phyloP scores from a whole-genome alignment of 768 basidiomycete species.

The Phaeolepiota aurea region DNA sequence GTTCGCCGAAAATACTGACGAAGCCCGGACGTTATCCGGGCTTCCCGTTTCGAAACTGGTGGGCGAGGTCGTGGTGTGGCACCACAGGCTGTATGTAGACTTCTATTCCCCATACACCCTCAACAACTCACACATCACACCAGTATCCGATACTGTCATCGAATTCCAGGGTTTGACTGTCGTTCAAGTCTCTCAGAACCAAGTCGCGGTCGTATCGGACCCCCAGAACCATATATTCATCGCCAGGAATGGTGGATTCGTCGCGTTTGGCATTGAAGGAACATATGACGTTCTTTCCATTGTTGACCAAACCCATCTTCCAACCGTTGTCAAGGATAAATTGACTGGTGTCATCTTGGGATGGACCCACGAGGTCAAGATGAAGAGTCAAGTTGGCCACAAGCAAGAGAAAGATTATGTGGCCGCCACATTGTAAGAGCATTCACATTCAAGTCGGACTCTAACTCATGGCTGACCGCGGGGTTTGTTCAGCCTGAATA shows the following conservation, averaged over 20 bases:
- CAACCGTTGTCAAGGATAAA: conserved; percentile 47
- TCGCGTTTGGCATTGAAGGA: conserved; percentile 69
- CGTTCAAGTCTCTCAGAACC: conserved; percentile 84
- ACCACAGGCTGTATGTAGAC: conserved; percentile 51
- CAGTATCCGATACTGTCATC: conserved; percentile 78
- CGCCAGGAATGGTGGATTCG: conserved; percentile 71
- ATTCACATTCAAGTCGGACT: conserved; percentile 2
- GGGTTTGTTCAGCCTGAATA: conserved; percentile 47
- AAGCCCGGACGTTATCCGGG: conserved; percentile 72
- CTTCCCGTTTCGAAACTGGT: conserved; percentile 76
- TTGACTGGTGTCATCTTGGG: conserved; percentile 60
- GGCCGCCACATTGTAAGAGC: conserved; percentile 65
- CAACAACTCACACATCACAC: conserved; percentile 1
- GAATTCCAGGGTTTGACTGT: conserved; percentile 73
- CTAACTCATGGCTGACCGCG: conserved; percentile 3
- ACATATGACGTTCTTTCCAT: conserved; percentile 75
- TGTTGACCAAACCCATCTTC: conserved; percentile 78
- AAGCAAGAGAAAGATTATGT: conserved; percentile 53
- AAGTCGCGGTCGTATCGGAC: conserved; percentile 70
- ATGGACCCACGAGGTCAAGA: conserved; percentile 70
- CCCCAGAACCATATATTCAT: conserved; percentile 77
- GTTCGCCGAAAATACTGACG: conserved; percentile 68
- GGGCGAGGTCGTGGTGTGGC: conserved; percentile 69
- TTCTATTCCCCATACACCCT: background rate
- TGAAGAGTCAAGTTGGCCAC: conserved; percentile 49